Evolutionary conservation across 495 filamentous ascomycete species (phyloP), one percentile per base, ranked within the genome.

Genomic region (Amphirosellinia nigrospora): DNA sequence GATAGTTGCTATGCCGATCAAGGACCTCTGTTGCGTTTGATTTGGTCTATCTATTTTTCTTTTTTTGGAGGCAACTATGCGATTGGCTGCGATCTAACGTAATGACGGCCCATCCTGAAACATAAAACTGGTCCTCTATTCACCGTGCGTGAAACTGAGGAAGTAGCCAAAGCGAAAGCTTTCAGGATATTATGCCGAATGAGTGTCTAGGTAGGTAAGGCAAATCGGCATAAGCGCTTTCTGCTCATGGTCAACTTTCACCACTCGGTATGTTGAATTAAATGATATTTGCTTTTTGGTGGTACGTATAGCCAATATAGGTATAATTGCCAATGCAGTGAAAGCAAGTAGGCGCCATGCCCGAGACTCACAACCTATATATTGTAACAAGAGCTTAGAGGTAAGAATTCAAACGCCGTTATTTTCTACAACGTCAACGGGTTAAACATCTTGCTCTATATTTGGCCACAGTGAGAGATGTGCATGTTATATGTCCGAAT

Each of bases 11-110:
- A 5, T 26, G 41, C 41, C 43, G 41, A 64, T 64, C 39, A n/a
- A 64, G 15, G 23, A 64, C 28, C 60, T 48, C 41, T 41, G 10
- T 34, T 10, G 21, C 32, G 8, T 36, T 53, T 52, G 43, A 64
- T 16, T 64, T 48, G 16, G 36, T n/a, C n/a, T 64, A n/a, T 64
- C 28, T 34, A 6, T 38, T 64, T 64, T 48, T 34, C 30, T n/a
- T 64, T 50, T 50, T 64, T 38, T 15, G 43, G 23, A 65, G 39
- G 30, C 32, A 52, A 21, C 9, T 15, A 46, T 65, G 45, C 62
- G 11, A 65, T 65, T 65, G 62, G 62, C 21, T 28, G 19, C 26
- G n/a, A 46, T 3, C 16, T 3, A 36, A 48, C 50, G 61, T 36
- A 50, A 36, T 43, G 7, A 11, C 21, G 28, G 28, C 34, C 62